Percentiles rank a stretch among this genome's conserved stretches.
These are phyloP conservation scores for Chenopodium quinoa DNA, from an alignment of 148 eudicot species.

Conservation along the genomic window DNA sequence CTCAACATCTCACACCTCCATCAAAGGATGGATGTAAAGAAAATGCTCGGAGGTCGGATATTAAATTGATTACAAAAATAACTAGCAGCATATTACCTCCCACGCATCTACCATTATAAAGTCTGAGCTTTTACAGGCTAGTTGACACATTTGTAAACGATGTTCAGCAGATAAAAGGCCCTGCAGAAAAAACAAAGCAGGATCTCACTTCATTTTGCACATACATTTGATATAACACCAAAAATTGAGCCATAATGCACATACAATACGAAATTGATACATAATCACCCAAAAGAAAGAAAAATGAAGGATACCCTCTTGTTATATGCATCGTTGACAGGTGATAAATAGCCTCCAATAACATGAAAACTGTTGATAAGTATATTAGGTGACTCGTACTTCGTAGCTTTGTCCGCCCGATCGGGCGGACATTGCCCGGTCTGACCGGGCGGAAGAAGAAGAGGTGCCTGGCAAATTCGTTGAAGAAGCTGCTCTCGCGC, in stretches of 20 bases:
- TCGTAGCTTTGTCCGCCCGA: too few species aligned
- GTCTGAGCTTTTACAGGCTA: constrained; percentile 81
- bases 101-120: constrained; percentile 90
- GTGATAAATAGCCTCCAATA: constrained; percentile 84
- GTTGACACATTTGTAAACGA: constrained; percentile 75
- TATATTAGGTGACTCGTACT: too few species aligned
- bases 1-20: not conserved
- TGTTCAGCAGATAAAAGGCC: constrained; percentile 78
- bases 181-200: constrained; percentile 30
- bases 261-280: not conserved
- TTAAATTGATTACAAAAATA: not conserved
- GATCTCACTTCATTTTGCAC: not conserved
- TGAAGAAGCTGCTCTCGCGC: too few species aligned
- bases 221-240: too few species aligned
- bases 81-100: constrained; percentile 60
- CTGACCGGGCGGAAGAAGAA: too few species aligned
- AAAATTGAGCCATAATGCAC: too few species aligned
- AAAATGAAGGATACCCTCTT: constrained; percentile 49
- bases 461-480: too few species aligned
- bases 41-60: not conserved
- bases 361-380: too few species aligned
- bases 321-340: constrained; percentile 85
- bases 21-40: not conserved
- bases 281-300: not conserved
- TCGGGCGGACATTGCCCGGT: too few species aligned